Evolutionary conservation across 129 eudicot species (phyloP).

Genomic region (Sambucus nigra): DNA sequence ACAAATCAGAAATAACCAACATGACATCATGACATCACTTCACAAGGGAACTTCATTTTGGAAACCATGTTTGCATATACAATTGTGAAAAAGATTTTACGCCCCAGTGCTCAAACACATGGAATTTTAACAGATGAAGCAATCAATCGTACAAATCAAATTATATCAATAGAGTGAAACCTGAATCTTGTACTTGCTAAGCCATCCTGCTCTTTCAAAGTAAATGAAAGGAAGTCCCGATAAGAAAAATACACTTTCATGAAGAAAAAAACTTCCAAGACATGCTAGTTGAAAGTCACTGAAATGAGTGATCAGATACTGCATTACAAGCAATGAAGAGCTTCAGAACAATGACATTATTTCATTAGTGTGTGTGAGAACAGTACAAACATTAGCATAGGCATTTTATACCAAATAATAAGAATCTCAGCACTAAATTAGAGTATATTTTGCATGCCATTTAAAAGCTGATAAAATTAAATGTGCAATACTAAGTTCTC

Average conservation of each 20-base stretch:
- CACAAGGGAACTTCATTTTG: too few species aligned
- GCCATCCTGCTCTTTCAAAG: slow-evolving; percentile 92
- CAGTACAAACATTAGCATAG: neutral
- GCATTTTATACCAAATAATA: neutral
- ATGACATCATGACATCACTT: too few species aligned
- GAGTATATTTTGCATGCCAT: neutral
- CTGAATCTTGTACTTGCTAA: slow-evolving; percentile 97
- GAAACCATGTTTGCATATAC: too few species aligned
- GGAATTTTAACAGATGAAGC: too few species aligned
- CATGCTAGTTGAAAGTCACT: slow-evolving; percentile 96
- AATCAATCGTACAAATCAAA: too few species aligned
- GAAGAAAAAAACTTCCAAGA: slow-evolving; percentile 94
- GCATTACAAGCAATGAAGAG: slow-evolving; percentile 26
- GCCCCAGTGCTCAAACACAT: too few species aligned
- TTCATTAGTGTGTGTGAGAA: neutral
- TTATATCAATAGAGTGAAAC: slow-evolving; percentile 23
- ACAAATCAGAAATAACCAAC: neutral
- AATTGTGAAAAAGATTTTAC: too few species aligned
- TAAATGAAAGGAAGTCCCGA: slow-evolving; percentile 90
- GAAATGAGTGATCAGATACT: slow-evolving; percentile 85
- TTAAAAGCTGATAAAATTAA: neutral
- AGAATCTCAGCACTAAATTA: neutral
- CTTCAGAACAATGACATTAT: neutral
- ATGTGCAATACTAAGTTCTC: too few species aligned
- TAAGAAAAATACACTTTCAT: slow-evolving; percentile 87